Evolutionary conservation across 352 stramenopile species (phyloP).

Genomic region (Globisporangium abappressorium): DNA sequence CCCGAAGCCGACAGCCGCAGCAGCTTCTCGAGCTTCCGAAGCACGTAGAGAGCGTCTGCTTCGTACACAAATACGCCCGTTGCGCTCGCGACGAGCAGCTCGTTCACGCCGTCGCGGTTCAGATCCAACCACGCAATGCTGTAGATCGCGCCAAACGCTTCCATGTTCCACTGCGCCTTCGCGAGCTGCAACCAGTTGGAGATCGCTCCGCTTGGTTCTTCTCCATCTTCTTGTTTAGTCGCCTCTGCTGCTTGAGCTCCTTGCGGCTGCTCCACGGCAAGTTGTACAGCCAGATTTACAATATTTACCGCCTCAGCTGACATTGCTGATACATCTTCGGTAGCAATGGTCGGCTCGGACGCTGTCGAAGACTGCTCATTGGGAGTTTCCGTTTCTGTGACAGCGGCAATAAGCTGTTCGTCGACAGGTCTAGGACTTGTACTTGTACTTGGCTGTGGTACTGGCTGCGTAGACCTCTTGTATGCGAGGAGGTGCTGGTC

Average conservation of each 20-base stretch:
- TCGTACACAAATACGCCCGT: conserved; percentile 72
- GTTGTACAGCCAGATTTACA: neutral
- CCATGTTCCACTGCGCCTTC: conserved; percentile 35
- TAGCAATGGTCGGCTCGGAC: neutral
- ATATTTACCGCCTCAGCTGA: neutral
- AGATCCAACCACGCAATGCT: conserved; percentile 65
- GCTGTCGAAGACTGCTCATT: neutral
- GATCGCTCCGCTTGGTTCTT: neutral
- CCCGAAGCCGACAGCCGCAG: conserved; percentile 3
- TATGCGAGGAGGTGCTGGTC: conserved; percentile 56
- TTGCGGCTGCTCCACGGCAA: neutral
- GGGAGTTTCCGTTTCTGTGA: neutral
- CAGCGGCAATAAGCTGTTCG: neutral
- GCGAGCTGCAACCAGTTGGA: conserved; percentile 32
- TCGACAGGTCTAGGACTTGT: neutral
- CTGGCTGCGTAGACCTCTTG: conserved; percentile 21
- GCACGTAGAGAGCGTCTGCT: conserved; percentile 32
- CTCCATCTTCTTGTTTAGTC: neutral
- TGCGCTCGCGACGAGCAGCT: conserved; percentile 60
- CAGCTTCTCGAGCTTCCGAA: conserved; percentile 24
- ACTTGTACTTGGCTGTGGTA: neutral
- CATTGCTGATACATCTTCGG: neutral
- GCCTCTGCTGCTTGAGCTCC: neutral
- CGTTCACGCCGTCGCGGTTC: conserved; percentile 58
- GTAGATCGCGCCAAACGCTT: conserved; percentile 69